phyloP scores from a whole-genome alignment of 2,329 filamentous ascomycete species.

The Epicoccum sorghinum region DNA sequence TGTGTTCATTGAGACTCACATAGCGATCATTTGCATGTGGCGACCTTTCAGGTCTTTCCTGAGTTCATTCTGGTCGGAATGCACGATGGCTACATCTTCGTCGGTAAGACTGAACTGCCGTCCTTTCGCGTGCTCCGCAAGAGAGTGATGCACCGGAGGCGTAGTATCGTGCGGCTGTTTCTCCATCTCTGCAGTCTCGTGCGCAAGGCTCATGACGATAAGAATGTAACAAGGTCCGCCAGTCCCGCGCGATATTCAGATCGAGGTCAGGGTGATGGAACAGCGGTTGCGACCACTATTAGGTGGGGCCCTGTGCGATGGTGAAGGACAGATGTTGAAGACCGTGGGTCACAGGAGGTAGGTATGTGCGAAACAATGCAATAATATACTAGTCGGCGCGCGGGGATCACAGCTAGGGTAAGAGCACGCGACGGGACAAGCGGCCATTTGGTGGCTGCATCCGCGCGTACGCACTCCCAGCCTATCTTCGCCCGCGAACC shows the following conservation, averaged over 20 bases:
- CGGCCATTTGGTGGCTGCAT: constrained; percentile 7
- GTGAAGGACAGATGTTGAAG: not conserved
- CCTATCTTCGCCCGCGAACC: constrained; percentile 5
- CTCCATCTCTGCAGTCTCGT: constrained; percentile 8
- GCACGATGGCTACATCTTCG: constrained; percentile 4
- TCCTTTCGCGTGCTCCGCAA: constrained; percentile 3
- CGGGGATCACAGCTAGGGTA: not conserved
- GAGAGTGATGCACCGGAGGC: not conserved
- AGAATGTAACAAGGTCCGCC: not conserved
- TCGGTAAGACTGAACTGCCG: constrained; percentile 3
- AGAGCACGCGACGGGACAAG: constrained; percentile 1
- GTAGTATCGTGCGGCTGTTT: not conserved
- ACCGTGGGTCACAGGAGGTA: not conserved
- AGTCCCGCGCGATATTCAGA: not conserved
- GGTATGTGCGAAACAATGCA: not conserved
- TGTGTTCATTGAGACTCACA: constrained; percentile 29
- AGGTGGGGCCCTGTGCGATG: not conserved
- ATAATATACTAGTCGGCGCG: constrained; percentile 8
- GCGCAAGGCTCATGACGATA: constrained; percentile 2
- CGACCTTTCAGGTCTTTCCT: constrained; percentile 52
- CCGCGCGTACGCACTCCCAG: not conserved
- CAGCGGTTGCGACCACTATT: not conserved
- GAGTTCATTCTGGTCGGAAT: constrained; percentile 4
- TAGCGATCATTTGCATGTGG: constrained; percentile 65
- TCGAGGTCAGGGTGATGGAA: not conserved